Conservation (phyloP, 2,329 filamentous ascomycete genomes). For the Ustilaginoidea virens region DNA sequence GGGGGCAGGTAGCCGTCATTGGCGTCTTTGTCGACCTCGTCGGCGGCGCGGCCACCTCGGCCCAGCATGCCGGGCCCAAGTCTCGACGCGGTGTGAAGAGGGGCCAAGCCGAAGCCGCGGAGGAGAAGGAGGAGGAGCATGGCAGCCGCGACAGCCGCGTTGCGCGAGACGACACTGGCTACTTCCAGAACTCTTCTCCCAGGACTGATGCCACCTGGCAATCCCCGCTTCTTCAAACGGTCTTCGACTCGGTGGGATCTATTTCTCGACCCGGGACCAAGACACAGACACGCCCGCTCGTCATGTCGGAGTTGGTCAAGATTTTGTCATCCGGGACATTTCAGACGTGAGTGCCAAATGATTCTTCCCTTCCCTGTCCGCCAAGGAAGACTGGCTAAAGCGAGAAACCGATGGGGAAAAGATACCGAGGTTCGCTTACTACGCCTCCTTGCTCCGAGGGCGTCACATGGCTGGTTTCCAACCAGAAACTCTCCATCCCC, state of each 20-base stretch:
- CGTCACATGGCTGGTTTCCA: constrained; percentile 36
- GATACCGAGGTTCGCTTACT: constrained; percentile 44
- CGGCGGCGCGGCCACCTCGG: neutral
- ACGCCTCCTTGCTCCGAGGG: constrained; percentile 46
- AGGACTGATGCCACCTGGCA: neutral
- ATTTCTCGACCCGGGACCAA: constrained; percentile 22
- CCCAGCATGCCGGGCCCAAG: too few relatives aligned
- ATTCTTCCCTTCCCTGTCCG: neutral
- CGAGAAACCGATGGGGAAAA: constrained; percentile 8
- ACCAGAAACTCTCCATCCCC: constrained; percentile 27
- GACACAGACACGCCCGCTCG: constrained; percentile 20
- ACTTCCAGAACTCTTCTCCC: neutral
- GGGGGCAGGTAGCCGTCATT: constrained; percentile 9
- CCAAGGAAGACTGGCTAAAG: neutral
- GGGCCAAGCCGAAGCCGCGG: neutral
- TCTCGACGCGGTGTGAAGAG: too few relatives aligned
- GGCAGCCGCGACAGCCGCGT: neutral
- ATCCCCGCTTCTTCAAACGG: constrained; percentile 7
- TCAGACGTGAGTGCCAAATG: constrained; percentile 10
- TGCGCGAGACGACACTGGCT: neutral
- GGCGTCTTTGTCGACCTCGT: constrained; percentile 1
- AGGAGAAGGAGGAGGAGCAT: neutral
- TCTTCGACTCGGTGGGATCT: constrained; percentile 18
- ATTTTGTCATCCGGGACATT: constrained; percentile 17
- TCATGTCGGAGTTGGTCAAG: constrained; percentile 24